phyloP scores from a whole-genome alignment of 305 asterid genomes.

The Fraxinus sp. region DNA sequence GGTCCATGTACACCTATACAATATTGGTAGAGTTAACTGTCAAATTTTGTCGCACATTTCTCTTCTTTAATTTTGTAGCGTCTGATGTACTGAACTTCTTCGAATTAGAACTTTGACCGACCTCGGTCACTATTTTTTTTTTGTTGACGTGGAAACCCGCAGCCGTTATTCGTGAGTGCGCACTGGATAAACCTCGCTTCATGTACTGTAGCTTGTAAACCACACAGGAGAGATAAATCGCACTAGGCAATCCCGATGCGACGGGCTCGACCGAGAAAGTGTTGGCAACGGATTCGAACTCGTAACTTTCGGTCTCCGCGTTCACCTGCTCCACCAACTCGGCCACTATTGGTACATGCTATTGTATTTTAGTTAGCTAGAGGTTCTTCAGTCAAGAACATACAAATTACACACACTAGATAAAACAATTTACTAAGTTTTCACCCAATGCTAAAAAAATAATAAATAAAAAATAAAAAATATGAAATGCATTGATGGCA shows the following conservation, averaged over 20 bases:
- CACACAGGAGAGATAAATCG: too few relatives aligned
- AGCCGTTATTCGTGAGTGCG: too few relatives aligned
- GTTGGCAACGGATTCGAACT: too few relatives aligned
- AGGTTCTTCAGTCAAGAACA: not conserved
- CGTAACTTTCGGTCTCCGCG: too few relatives aligned
- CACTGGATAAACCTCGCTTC: too few relatives aligned
- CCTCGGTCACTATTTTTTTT: not conserved
- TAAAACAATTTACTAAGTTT: not conserved
- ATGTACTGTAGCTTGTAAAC: too few relatives aligned
- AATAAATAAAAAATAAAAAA: too few relatives aligned
- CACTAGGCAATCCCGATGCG: too few relatives aligned
- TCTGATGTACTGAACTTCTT: not conserved
- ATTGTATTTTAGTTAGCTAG: not conserved
- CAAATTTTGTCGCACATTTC: not conserved
- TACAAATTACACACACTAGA: not conserved
- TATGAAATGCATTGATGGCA: not conserved
- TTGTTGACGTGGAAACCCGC: too few relatives aligned
- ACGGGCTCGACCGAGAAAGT: too few relatives aligned
- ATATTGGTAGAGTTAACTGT: not conserved
- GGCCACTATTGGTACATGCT: not conserved
- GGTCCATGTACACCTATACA: not conserved
- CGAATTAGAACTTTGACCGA: not conserved
- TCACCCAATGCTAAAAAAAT: not conserved
- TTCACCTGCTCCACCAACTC: too few relatives aligned
- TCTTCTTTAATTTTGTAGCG: not conserved